Evolutionary conservation across 768 basidiomycete species (phyloP), one percentile per base, ranked within the genome.

Genomic region (Thelephora ganbajun): DNA sequence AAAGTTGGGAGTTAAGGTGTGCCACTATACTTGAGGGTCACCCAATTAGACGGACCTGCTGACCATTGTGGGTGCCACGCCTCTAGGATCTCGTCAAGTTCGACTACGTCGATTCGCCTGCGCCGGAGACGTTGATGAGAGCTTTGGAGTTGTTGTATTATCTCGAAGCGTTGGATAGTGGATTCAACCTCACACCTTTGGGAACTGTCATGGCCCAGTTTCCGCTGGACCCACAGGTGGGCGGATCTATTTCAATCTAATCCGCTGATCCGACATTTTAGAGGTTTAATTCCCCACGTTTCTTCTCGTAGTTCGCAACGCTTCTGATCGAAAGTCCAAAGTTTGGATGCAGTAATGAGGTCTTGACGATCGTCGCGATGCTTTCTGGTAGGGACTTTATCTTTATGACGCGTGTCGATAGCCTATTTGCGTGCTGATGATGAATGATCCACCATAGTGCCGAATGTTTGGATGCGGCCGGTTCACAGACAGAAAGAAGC

Each of bases 201-300:
- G 96, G 96, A 3, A 69, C 66, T 34, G 83, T 90, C 51, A 97
- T 98, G 94, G 94, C 96, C 0, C 91, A 97, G 56, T 98, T 98
- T 70, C 96, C 94, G 11, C 73, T 99, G n/a, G 96, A 98, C 62
- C 96, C 94, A 35, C 93, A 93, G 71, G 87, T 85, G 54, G 35
- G 71, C 51, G 11, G 33, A 5, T 2, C 13, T 23, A 19, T 12
- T 6, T 14, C 16, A 43, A 19, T 11, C 9, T 43, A n/a, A 30
- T 18, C 7, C 4, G 16, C n/a, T 18, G 9, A 30, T 9, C 4
- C 26, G 4, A 4, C 26, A 4, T 30, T 9, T 9, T 4, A 30
- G 26, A 4, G 9, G 26, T 30, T 30, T 30, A 16, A 11, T 7
- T 20, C n/a, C 39, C 20, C 44, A 35, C n/a, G 11, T 16, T 39